Evolutionary conservation across 148 eudicot species (phyloP).

Genomic region (Silene conica): DNA sequence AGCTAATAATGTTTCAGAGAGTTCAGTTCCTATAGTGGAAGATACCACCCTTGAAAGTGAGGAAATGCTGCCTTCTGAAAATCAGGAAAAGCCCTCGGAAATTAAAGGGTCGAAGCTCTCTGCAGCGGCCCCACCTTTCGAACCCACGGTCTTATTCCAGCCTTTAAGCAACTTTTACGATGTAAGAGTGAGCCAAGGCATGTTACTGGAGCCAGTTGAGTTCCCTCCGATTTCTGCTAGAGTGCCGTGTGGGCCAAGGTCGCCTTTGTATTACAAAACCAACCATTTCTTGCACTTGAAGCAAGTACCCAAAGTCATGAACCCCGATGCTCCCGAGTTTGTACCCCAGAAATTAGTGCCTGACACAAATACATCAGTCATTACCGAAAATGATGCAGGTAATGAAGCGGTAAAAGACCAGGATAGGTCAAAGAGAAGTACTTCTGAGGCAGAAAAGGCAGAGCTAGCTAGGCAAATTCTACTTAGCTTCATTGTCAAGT

Average conservation of each 20-base stretch:
- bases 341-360: conserved; percentile 50
- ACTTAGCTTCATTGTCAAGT: conserved; percentile 87
- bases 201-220: conserved; percentile 59
- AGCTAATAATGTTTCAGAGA: conserved; percentile 26
- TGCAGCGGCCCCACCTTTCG: conserved; percentile 82
- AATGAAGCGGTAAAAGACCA: conserved; percentile 35
- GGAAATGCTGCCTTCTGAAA: conserved; percentile 27
- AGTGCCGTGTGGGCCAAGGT: conserved; percentile 92
- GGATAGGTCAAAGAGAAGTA: conserved; percentile 42
- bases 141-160: conserved; percentile 49
- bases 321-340: conserved; percentile 95
- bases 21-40: conserved; percentile 17
- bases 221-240: conserved; percentile 84
- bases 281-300: conserved; percentile 46
- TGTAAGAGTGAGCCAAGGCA: conserved; percentile 64
- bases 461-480: conserved; percentile 95
- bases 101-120: conserved; percentile 86
- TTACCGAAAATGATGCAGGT: conserved; percentile 13
- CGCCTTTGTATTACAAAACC: conserved; percentile 61
- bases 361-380: conserved; percentile 29
- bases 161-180: conserved; percentile 52
- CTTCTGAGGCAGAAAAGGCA: conserved; percentile 68
- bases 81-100: conserved; percentile 54
- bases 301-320: conserved; percentile 58
- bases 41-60: conserved; percentile 33